Conservation (phyloP, 805 yeast species). For the Wickerhamomyces subpelliculosus region DNA sequence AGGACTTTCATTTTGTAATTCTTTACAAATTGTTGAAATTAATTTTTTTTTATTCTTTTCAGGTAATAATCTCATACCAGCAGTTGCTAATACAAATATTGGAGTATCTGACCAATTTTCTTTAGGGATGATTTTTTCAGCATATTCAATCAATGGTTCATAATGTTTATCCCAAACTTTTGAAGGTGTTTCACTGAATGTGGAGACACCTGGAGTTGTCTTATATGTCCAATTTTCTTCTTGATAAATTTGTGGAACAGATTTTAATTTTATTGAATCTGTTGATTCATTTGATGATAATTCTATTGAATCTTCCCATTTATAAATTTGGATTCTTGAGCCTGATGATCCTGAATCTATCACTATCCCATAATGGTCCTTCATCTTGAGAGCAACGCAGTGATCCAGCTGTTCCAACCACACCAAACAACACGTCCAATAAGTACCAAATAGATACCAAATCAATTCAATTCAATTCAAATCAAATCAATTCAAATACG, state of each 20-base stretch:
- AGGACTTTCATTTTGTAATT: conserved; percentile 44
- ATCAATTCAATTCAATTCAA: too few species aligned
- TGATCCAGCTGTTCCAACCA: too few species aligned
- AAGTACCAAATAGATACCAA: too few species aligned
- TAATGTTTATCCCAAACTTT: conserved; percentile 70
- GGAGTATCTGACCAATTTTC: conserved; percentile 65
- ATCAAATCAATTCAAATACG: too few species aligned
- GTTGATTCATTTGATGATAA: conserved; percentile 22
- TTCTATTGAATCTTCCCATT: conserved; percentile 56
- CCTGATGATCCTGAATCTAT: conserved; percentile 97
- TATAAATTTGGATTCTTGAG: conserved; percentile 76
- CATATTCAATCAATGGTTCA: conserved; percentile 56
- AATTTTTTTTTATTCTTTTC: conserved; percentile 44
- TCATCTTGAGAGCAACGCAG: neutral
- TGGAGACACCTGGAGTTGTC: conserved; percentile 79
- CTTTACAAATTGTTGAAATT: conserved; percentile 52
- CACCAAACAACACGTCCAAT: neutral
- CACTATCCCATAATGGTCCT: conserved; percentile 67
- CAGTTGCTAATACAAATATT: conserved; percentile 87
- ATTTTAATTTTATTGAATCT: conserved; percentile 31
- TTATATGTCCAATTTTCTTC: conserved; percentile 65
- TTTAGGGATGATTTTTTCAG: conserved; percentile 62
- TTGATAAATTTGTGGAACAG: conserved; percentile 65
- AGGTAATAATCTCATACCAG: conserved; percentile 86
- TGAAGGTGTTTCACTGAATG: conserved; percentile 45